Evolutionary conservation across 805 yeast genomes (phyloP).

Genomic region (Danielozyma ontarioensis): DNA sequence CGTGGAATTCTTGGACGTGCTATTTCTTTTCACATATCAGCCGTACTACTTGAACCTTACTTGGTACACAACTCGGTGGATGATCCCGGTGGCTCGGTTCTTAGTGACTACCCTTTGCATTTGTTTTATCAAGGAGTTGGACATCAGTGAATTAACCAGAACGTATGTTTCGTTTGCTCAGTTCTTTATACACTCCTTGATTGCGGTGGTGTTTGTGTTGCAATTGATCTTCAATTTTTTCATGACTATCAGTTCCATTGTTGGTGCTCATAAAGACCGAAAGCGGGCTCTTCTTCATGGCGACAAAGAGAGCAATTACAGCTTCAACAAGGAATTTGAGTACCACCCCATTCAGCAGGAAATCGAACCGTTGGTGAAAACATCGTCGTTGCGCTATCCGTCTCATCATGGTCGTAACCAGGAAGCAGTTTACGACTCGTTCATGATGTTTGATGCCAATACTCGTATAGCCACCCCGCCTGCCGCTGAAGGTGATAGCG

Average conservation of each 20-base stretch:
- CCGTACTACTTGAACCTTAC: conserved; percentile 25
- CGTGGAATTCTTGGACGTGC: conserved; percentile 26
- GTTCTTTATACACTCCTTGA: conserved; percentile 32
- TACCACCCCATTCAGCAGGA: conserved; percentile 21
- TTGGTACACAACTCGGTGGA: conserved; percentile 26
- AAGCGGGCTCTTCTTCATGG: too few relatives aligned
- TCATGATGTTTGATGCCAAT: conserved; percentile 1
- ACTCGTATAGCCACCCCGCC: neutral
- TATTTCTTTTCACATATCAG: conserved; percentile 14
- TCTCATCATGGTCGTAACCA: too few relatives aligned
- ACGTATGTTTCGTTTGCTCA: conserved; percentile 42
- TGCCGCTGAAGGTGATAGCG: conserved; percentile 4
- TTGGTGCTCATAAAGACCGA: too few relatives aligned
- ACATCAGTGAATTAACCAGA: conserved; percentile 30
- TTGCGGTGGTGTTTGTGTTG: conserved; percentile 23
- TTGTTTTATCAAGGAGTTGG: conserved; percentile 35
- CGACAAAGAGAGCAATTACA: neutral
- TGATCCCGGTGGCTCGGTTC: conserved; percentile 34
- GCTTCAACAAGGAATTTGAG: conserved; percentile 18
- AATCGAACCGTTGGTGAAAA: too few relatives aligned
- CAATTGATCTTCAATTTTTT: conserved; percentile 25
- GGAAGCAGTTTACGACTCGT: too few relatives aligned
- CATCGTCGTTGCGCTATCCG: too few relatives aligned
- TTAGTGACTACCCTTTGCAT: conserved; percentile 37
- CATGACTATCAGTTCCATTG: conserved; percentile 19